These are phyloP conservation scores for Triticum timopheevii DNA, from an alignment of 176 grass and related monocot genomes.

Conservation along the genomic window DNA sequence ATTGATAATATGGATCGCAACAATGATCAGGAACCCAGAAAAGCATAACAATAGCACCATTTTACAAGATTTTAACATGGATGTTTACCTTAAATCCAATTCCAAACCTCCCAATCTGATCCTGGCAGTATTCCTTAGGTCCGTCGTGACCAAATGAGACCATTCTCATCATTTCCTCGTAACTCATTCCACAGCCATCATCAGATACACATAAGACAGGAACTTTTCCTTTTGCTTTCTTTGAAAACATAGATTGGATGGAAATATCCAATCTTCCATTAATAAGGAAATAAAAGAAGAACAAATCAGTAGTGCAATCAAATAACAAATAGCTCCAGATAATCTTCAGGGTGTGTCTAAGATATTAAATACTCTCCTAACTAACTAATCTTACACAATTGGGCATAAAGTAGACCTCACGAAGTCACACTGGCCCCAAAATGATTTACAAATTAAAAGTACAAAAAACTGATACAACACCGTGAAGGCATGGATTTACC, in stretches of 20 bases:
- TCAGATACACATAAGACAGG: constrained; percentile 76
- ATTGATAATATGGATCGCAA: not conserved
- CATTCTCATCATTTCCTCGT: constrained; percentile 69
- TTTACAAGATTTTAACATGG: not conserved
- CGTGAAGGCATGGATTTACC: constrained; percentile 44
- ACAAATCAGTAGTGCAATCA: not conserved
- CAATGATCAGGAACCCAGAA: not conserved
- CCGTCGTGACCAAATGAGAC: constrained; percentile 81
- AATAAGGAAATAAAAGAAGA: constrained; percentile 23
- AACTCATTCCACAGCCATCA: constrained; percentile 74
- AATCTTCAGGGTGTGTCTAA: not conserved
- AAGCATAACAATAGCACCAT: not conserved
- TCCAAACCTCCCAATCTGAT: constrained; percentile 80
- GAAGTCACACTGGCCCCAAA: not conserved
- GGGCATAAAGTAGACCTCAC: too few relatives aligned
- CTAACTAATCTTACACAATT: not conserved
- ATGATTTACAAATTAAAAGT: not conserved
- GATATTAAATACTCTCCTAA: not conserved
- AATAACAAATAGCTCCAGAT: constrained; percentile 12
- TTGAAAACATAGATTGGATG: constrained; percentile 58
- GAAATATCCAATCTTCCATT: constrained; percentile 65
- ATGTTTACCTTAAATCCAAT: constrained; percentile 83
- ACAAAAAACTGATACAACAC: too few relatives aligned
- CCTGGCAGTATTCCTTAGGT: constrained; percentile 18
- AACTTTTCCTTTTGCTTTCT: constrained; percentile 59